A percentile compares a stretch with the other conserved stretches of the same genome.
Evolutionary conservation across 148 eudicot genomes (phyloP).

Genomic region (Limonium bicolor): DNA sequence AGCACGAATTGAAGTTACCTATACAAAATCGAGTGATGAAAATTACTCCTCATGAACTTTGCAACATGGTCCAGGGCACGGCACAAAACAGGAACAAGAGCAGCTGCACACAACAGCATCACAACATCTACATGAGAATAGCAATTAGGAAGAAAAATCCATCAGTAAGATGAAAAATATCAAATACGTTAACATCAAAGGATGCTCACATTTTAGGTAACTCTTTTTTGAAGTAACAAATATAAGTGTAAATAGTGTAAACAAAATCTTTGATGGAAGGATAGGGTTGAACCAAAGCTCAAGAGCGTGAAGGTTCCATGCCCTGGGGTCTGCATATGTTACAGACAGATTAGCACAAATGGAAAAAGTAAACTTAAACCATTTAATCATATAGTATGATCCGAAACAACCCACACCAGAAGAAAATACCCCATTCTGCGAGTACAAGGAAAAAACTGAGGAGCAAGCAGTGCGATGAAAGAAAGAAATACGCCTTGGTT

Average conservation of each 20-base stretch:
- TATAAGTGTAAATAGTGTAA: constrained; percentile 65
- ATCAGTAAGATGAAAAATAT: neutral
- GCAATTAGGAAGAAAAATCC: no score
- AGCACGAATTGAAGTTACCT: no score
- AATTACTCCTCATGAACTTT: constrained; percentile 83
- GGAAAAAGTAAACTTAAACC: no score
- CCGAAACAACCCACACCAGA: constrained; percentile 1
- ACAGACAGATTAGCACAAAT: neutral
- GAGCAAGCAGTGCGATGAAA: constrained; percentile 84
- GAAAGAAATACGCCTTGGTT: constrained; percentile 73
- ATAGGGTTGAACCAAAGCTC: constrained; percentile 88
- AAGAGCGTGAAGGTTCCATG: constrained; percentile 81
- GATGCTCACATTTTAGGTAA: constrained; percentile 69
- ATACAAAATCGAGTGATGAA: constrained; percentile 67
- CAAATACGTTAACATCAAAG: no score
- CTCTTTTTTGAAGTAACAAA: constrained; percentile 79
- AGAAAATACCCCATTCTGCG: constrained; percentile 76
- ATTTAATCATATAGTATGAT: no score
- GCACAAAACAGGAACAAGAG: constrained; percentile 75
- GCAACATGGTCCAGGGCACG: constrained; percentile 80
- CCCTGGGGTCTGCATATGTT: constrained; percentile 74
- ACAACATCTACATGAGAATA: constrained; percentile 1
- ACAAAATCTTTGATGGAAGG: constrained; percentile 79
- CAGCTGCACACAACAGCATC: constrained; percentile 57
- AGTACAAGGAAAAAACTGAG: constrained; percentile 77